Evolutionary conservation across 371 early-diverging fungal genomes (phyloP).

Genomic region (Mucor irregularis): DNA sequence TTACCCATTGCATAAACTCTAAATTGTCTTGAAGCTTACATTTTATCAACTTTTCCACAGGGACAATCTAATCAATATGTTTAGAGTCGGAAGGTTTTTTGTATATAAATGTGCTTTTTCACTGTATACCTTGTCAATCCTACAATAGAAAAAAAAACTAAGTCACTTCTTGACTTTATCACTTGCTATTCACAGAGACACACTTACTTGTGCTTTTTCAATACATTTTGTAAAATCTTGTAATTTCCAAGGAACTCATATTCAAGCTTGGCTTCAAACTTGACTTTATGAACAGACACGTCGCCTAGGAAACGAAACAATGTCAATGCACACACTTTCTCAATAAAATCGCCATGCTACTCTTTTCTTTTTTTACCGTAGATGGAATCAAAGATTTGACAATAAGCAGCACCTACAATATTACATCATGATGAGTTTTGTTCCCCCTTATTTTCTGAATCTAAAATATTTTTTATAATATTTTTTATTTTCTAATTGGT

Average conservation of each 20-base stretch:
- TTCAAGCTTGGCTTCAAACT: constrained; percentile 89
- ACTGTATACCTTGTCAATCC: constrained; percentile 22
- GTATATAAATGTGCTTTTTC: neutral
- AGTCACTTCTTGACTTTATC: no score
- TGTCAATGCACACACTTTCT: no score
- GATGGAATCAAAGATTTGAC: constrained; percentile 93
- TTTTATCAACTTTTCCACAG: constrained; percentile 84
- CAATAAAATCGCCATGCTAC: no score
- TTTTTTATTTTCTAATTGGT: neutral
- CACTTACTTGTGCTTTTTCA: constrained; percentile 76
- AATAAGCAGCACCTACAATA: constrained; percentile 77
- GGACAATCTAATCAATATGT: constrained; percentile 59
- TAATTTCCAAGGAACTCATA: constrained; percentile 92
- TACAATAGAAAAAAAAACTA: neutral
- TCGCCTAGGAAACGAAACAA: constrained; percentile 43
- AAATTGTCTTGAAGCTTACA: constrained; percentile 97
- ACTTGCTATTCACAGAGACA: no score
- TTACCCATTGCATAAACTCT: constrained; percentile 95
- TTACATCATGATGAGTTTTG: neutral
- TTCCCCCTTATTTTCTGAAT: no score
- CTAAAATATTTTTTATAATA: neutral
- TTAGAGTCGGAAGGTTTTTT: neutral
- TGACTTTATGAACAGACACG: constrained; percentile 82
- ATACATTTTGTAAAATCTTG: constrained; percentile 84
- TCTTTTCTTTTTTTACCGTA: constrained; percentile 63